These are phyloP conservation scores for Mortierella sp. DNA, from an alignment of 371 early-diverging fungal genomes.

Conservation along the genomic window DNA sequence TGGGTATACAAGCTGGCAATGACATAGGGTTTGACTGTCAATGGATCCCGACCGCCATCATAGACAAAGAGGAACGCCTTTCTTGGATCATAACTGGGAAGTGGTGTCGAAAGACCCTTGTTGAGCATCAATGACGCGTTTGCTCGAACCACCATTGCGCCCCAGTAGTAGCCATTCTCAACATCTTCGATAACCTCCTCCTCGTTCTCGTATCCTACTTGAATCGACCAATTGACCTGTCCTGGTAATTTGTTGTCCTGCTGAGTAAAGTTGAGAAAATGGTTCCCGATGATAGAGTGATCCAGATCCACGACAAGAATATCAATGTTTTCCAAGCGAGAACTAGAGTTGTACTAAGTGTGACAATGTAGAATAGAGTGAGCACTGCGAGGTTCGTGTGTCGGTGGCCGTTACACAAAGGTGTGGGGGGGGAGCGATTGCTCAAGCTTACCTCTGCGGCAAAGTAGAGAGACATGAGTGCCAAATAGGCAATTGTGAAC, in stretches of 20 bases:
- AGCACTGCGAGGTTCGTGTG: too few relatives aligned
- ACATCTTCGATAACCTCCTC: constrained; percentile 22
- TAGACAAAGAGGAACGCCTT: constrained; percentile 37
- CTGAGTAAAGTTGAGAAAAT: constrained; percentile 39
- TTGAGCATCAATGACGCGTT: constrained; percentile 28
- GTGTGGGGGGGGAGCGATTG: too few relatives aligned
- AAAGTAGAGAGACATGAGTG: constrained; percentile 44
- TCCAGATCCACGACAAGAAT: constrained; percentile 48
- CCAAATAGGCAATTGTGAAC: constrained; percentile 36
- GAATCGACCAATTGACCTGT: constrained; percentile 38
- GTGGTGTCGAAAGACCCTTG: constrained; percentile 27
- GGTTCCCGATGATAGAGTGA: constrained; percentile 35
- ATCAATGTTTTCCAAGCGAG: constrained; percentile 25
- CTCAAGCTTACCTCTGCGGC: constrained; percentile 34
- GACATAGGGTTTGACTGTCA: constrained; percentile 23
- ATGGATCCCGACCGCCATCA: constrained; percentile 31
- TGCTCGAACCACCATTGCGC: constrained; percentile 26
- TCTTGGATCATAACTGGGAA: constrained; percentile 22
- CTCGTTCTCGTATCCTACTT: constrained; percentile 21
- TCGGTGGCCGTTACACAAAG: too few relatives aligned
- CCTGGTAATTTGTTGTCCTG: constrained; percentile 7
- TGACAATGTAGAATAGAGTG: too few relatives aligned
- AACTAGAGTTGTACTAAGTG: constrained; percentile 13
- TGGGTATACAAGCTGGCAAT: constrained; percentile 33
- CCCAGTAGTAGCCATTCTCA: constrained; percentile 37